These are phyloP conservation scores for Corymbia calophylla DNA, from an alignment of 441 rosid genomes.

Conservation along the genomic window DNA sequence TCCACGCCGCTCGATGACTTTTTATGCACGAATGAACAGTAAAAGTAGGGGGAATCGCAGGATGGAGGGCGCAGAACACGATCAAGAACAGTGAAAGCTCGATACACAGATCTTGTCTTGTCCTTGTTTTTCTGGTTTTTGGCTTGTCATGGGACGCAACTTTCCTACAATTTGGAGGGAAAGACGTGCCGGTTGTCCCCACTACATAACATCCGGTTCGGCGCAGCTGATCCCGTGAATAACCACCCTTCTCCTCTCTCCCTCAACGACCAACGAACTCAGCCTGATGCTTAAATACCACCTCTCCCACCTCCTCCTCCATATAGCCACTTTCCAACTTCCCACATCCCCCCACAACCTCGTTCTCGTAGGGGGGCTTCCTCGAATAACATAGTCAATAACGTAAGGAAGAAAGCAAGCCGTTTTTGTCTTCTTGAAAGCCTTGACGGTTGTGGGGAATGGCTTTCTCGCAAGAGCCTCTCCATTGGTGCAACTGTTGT, in stretches of 20 bases:
- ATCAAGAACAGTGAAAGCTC: neutral
- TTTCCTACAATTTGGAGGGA: slow-evolving; percentile 4
- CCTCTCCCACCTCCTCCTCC: neutral
- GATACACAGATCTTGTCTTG: neutral
- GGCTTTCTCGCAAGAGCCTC: slow-evolving; percentile 12
- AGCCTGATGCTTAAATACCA: slow-evolving; percentile 14
- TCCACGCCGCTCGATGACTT: neutral
- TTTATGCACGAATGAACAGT: neutral
- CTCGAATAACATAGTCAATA: neutral
- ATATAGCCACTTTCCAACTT: neutral
- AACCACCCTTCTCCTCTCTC: neutral
- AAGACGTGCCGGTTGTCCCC: slow-evolving; percentile 7
- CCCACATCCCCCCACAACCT: neutral
- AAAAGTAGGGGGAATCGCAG: neutral
- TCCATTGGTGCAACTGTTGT: neutral
- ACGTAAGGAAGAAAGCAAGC: neutral
- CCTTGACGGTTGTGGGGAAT: slow-evolving; percentile 7
- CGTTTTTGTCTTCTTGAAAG: neutral
- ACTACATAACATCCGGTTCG: slow-evolving; percentile 21
- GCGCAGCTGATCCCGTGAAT: slow-evolving; percentile 54
- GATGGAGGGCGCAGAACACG: neutral
- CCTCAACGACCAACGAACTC: slow-evolving; percentile 31
- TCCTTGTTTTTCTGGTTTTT: neutral
- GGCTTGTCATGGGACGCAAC: neutral
- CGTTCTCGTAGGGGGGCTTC: neutral